Evolutionary conservation across 75 land plant genomes (phyloP).

Genomic region (Pinus tabuliformis): DNA sequence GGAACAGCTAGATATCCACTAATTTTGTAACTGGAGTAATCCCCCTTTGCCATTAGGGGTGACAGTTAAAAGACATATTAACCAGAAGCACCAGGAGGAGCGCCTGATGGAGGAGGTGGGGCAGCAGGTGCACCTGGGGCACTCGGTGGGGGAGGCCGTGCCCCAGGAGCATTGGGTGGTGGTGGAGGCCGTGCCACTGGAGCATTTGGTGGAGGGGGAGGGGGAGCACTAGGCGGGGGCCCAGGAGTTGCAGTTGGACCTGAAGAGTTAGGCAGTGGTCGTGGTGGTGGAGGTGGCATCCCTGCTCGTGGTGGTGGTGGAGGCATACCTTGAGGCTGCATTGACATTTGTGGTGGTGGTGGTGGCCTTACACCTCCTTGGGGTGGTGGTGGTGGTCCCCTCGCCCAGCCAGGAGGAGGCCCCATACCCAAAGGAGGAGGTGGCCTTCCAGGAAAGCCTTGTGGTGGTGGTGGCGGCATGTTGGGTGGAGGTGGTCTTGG

Average conservation of each 20-base stretch:
- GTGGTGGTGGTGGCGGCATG: constrained; percentile 72
- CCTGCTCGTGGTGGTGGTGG: constrained; percentile 42
- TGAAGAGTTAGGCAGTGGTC: constrained; percentile 12
- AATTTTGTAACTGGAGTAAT: no score
- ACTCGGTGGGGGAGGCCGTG: no score
- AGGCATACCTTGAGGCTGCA: constrained; percentile 57
- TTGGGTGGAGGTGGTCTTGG: constrained; percentile 37
- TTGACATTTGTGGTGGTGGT: constrained; percentile 46
- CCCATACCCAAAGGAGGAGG: constrained; percentile 53
- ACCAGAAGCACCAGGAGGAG: no score
- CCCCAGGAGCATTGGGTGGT: background rate
- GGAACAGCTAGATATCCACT: no score
- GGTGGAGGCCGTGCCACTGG: constrained; percentile 8
- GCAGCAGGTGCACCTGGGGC: no score
- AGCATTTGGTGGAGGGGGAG: constrained; percentile 8
- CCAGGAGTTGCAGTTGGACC: background rate
- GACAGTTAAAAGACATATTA: no score
- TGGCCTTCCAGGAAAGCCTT: constrained; percentile 22
- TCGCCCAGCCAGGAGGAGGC: constrained; percentile 45
- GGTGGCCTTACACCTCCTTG: constrained; percentile 42
- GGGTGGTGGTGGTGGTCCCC: constrained; percentile 52
- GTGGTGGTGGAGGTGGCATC: constrained; percentile 38
- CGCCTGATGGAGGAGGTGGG: no score
- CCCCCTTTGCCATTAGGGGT: no score
- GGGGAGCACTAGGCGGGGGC: background rate